Evolutionary conservation across 1,284 basidiomycete genomes (phyloP).

Genomic region (Microbotryum silenes-acaulis): DNA sequence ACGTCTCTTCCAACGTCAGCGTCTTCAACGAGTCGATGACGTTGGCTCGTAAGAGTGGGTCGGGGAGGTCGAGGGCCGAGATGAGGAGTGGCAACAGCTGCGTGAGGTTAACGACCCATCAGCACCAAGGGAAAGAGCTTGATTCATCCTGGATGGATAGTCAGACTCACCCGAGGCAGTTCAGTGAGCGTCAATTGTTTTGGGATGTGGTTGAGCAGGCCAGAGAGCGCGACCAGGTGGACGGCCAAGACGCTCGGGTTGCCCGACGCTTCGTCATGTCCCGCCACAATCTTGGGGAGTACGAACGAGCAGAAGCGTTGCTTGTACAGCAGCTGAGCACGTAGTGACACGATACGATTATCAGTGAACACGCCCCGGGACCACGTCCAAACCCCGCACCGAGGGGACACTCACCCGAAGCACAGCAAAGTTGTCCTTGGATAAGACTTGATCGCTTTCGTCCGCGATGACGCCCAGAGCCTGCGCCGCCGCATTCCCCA

Average conservation of each 20-base stretch:
- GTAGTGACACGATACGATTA: too few species aligned
- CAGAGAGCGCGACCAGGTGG: constrained; percentile 75
- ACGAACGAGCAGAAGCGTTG: constrained; percentile 73
- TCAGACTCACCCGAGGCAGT: constrained; percentile 47
- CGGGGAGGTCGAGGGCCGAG: constrained; percentile 69
- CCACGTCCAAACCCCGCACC: neutral
- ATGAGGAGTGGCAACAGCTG: constrained; percentile 83
- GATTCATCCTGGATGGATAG: neutral
- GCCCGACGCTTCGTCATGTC: constrained; percentile 39
- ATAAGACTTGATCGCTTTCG: constrained; percentile 54
- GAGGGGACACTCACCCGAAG: constrained; percentile 53
- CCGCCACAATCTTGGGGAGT: constrained; percentile 65
- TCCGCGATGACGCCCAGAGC: constrained; percentile 60
- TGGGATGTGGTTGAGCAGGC: constrained; percentile 71
- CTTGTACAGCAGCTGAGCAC: constrained; percentile 64
- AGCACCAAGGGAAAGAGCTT: neutral
- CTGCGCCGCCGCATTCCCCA: constrained; percentile 63
- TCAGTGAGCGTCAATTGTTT: constrained; percentile 61
- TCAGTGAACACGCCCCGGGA: neutral
- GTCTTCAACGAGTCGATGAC: constrained; percentile 69
- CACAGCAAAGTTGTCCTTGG: constrained; percentile 66
- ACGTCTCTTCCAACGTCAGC: constrained; percentile 63
- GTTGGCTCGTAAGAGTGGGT: constrained; percentile 62
- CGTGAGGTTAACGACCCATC: neutral
- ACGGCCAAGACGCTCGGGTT: constrained; percentile 44